Percentiles rank a stretch among this genome's conserved stretches.
These are phyloP conservation scores for Ogataea philodendri DNA, from an alignment of 805 yeast species.

Conservation along the genomic window DNA sequence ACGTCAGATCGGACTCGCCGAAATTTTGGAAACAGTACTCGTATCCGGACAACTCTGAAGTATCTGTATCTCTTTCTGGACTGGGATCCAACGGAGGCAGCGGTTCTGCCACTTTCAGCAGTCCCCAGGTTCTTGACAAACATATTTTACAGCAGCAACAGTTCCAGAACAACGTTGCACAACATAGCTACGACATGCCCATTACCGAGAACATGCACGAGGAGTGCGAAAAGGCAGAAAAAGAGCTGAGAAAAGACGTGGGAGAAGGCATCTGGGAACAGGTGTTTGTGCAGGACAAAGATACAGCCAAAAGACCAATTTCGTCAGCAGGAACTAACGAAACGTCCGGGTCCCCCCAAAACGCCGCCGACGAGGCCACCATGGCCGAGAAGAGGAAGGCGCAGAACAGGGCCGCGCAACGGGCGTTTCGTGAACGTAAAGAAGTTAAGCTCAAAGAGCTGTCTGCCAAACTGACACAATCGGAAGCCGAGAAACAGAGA, in stretches of 20 bases:
- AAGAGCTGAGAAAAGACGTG: constrained; percentile 1
- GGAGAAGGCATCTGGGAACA: constrained; percentile 3
- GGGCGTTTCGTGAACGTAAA: constrained; percentile 82
- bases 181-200: constrained; percentile 8
- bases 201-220: constrained; percentile 5
- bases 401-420: constrained; percentile 83
- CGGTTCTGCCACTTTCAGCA: background rate
- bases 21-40: constrained; percentile 15
- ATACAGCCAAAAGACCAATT: background rate
- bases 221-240: constrained; percentile 8
- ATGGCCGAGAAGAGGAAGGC: constrained; percentile 59
- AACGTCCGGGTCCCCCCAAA: constrained; percentile 6
- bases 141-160: constrained; percentile 19
- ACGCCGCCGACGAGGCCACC: constrained; percentile 37
- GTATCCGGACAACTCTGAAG: background rate
- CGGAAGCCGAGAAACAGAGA: constrained; percentile 48
- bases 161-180: constrained; percentile 10
- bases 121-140: constrained; percentile 6
- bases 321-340: constrained; percentile 7
- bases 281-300: constrained; percentile 3
- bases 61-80: background rate
- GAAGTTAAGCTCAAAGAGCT: constrained; percentile 70
- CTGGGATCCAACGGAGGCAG: background rate
- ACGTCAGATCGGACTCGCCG: constrained; percentile 7
- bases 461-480: constrained; percentile 52